Evolutionary conservation across 192 early-diverging fungal genomes (phyloP), one percentile per base, ranked within the genome.

Genomic region (Coemansia sp.): DNA sequence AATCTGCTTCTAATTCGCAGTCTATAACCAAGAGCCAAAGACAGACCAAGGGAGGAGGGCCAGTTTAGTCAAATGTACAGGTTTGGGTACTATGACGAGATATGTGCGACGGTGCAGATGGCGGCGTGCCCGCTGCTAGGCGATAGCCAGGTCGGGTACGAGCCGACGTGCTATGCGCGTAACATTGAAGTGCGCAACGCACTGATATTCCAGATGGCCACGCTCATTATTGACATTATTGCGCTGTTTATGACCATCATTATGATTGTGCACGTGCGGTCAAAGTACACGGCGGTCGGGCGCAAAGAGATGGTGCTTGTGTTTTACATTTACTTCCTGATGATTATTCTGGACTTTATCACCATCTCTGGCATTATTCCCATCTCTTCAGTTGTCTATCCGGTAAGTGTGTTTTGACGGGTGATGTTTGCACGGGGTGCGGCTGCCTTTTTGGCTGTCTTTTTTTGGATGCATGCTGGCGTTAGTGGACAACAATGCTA

Each of bases 221-320:
- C 94, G 38, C 83, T 99, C 37, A 92, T 99, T 58, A 92, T 98
- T 62, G 90, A 97, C 69, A 65, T 98, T 56, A 87, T 97, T 59
- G 91, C 96, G 24, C 75, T 99, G 59, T 74, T 93, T 64, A 99
- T 99, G 97, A 95, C 96, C 8, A 78, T 88, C 54, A 95, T 96
- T 72, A 99, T 99, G 97, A 97, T 99, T 75, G 92, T 91, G 66
- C 96, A 99, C 77, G 93, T 99, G 75, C 90, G 90, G 62, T 92
- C 90, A 47, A 99, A 99, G 83, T 98, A 96, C 82, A 99, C 97
- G 23, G 97, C 97, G 37, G 94, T 99, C n/a, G 97, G 95, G 50
- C 94, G 97, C 61, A 95, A 95, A 83, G 97, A 98, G 83, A 97
- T 98, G 75, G 91, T 96, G 58, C 89, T 97, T 89, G 95, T 98